Conservation (phyloP, 2,329 filamentous ascomycete genomes). For the Fusarium nelsonii region DNA sequence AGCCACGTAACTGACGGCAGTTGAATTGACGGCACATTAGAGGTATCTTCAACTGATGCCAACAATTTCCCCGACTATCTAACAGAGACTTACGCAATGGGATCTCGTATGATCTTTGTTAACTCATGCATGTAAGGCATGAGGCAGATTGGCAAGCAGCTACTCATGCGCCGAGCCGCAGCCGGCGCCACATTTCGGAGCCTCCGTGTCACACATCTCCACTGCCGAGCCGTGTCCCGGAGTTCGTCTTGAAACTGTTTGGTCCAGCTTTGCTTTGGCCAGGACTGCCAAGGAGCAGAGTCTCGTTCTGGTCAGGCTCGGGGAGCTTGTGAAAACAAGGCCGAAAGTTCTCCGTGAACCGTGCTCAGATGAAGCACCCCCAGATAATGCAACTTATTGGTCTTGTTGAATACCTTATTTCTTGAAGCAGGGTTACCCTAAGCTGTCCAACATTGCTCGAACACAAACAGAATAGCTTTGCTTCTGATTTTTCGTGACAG, state of each 20-base stretch:
- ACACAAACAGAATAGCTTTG: neutral
- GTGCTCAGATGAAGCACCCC: neutral
- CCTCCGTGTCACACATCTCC: constrained; percentile 27
- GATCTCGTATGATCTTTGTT: neutral
- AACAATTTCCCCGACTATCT: neutral
- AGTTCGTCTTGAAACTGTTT: constrained; percentile 11
- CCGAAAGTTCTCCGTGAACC: constrained; percentile 16
- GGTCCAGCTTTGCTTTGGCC: constrained; percentile 8
- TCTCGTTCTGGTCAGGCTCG: neutral
- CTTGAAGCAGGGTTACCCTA: neutral
- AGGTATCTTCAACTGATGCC: neutral
- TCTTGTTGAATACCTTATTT: constrained; percentile 1
- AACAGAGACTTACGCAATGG: neutral
- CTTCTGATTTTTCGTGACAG: neutral
- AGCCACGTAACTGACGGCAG: neutral
- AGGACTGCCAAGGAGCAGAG: constrained; percentile 24
- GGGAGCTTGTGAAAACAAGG: constrained; percentile 8
- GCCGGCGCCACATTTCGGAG: constrained; percentile 32
- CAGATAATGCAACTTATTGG: neutral
- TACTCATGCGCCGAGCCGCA: constrained; percentile 27
- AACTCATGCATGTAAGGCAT: neutral
- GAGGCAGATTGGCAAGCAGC: constrained; percentile 7
- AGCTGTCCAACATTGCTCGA: neutral
- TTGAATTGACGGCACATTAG: neutral
- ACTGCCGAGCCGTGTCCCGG: constrained; percentile 32